phyloP scores from a whole-genome alignment of 2,329 filamentous ascomycete species.

The Beauveria australis region DNA sequence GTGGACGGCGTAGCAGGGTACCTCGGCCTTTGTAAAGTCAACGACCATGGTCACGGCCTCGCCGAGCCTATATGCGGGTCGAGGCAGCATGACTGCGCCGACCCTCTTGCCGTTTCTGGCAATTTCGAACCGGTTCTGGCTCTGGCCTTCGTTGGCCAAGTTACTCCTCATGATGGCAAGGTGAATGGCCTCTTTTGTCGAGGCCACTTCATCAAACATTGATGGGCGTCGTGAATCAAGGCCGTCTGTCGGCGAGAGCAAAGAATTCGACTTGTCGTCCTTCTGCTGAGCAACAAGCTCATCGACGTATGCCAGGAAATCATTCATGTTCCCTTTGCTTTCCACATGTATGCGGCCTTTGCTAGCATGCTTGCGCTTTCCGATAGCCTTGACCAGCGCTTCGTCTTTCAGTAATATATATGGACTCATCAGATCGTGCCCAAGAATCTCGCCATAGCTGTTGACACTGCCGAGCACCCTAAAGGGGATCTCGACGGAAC shows the following conservation, averaged over 20 bases:
- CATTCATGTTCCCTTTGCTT: slow-evolving; percentile 41
- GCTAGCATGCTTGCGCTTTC: slow-evolving; percentile 20
- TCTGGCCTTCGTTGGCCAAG: slow-evolving; percentile 57
- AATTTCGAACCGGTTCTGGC: slow-evolving; percentile 92
- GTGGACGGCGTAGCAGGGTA: slow-evolving; percentile 80
- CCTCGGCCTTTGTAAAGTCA: slow-evolving; percentile 69
- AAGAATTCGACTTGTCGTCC: slow-evolving; percentile 45
- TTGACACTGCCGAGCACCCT: slow-evolving; percentile 90
- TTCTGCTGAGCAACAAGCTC: slow-evolving; percentile 57
- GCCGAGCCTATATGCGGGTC: slow-evolving; percentile 81
- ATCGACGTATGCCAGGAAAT: slow-evolving; percentile 71
- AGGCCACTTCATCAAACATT: slow-evolving; percentile 46
- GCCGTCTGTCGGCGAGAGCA: slow-evolving; percentile 64
- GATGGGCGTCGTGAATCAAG: slow-evolving; percentile 48
- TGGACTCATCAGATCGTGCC: slow-evolving; percentile 89
- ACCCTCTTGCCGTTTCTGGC: slow-evolving; percentile 87
- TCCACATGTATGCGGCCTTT: slow-evolving; percentile 19
- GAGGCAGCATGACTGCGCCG: slow-evolving; percentile 78
- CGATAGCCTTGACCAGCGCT: slow-evolving; percentile 52
- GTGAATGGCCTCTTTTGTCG: slow-evolving; percentile 80
- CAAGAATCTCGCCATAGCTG: slow-evolving; percentile 75
- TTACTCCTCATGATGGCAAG: slow-evolving; percentile 82
- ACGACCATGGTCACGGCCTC: slow-evolving; percentile 78
- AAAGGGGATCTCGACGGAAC: slow-evolving; percentile 87
- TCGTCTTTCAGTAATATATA: slow-evolving; percentile 84